Evolutionary conservation across 2,329 filamentous ascomycete genomes (phyloP), one percentile per base, ranked within the genome.

Genomic region (Venturia effusa): DNA sequence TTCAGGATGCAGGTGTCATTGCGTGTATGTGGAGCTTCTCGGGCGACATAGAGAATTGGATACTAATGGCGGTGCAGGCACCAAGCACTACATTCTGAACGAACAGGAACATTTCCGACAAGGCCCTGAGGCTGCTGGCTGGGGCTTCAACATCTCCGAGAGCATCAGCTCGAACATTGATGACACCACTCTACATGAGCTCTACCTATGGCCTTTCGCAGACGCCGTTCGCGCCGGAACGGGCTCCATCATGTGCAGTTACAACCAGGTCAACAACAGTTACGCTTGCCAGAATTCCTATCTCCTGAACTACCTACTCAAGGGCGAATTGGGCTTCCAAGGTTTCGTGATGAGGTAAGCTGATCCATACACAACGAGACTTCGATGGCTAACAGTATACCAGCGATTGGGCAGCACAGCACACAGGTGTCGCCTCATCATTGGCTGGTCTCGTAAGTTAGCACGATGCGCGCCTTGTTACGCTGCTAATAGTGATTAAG

Each of bases 271-370:
- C 74, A 95, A 95, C 78, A 90, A 90, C 74, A 90, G 85, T 8
- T 91, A 91, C 68, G 82, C 76, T 24, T 94, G 90, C 75, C 88
- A 93, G 70, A 94, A 94, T 77, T 88, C 86, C 37, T 90, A 92
- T 72, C 78, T 93, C 1, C 79, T 95, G 67, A 96, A 94, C 69
- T 88, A 88, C 0, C 81, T 95, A 13, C 77, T 95, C 57, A 95
- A 95, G 71, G 89, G 93, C 66, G 90, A 95, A 72, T 79, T 95
- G 1, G 90, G 90, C 10, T 95, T 96, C 70, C 89, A 94, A 72
- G 91, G 91, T 0, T 93, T 91, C 64, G 84, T 94, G 13, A 89
- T 94, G 80, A 88, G 45, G 45, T 24, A 51, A 85, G 45, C 27
- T 13, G 45, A 24, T 24, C 10, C 22, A 51, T 13, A 27, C 27